Percentiles rank a stretch among this genome's conserved stretches.
phyloP scores from a whole-genome alignment of 202 grass and related monocot species.

The Panicum virgatum region DNA sequence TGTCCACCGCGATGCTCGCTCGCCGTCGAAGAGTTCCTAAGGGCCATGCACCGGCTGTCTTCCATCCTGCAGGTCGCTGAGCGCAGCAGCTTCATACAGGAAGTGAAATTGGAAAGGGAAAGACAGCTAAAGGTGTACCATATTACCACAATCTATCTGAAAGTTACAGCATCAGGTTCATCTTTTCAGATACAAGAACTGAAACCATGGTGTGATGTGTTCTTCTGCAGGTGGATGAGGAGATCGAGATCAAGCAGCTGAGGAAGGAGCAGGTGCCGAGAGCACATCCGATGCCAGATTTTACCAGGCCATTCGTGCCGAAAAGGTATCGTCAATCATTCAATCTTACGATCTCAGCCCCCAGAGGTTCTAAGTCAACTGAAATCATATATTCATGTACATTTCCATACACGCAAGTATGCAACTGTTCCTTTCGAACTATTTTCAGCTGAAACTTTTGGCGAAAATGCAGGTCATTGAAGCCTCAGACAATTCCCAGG shows the following conservation, averaged over 20 bases:
- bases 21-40: not conserved
- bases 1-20: not conserved
- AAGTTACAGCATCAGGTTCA: not conserved
- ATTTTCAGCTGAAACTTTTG: not conserved
- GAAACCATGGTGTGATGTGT: not conserved
- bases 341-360: not conserved
- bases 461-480: conserved; percentile 55
- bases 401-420: not conserved
- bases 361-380: not conserved
- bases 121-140: conserved; percentile 57
- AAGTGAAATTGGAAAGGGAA: conserved; percentile 59
- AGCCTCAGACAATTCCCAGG: conserved; percentile 61
- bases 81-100: conserved; percentile 56
- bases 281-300: conserved; percentile 87
- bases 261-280: conserved; percentile 67
- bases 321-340: conserved; percentile 47
- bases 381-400: not conserved
- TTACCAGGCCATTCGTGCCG: conserved; percentile 69
- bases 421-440: not conserved
- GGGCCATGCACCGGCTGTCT: conserved; percentile 1
- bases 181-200: conserved; percentile 20
- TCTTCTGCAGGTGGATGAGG: conserved; percentile 57
- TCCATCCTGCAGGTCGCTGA: conserved; percentile 51
- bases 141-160: not conserved
- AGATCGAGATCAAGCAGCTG: conserved; percentile 65